Base-by-base conservation (phyloP, 129 eudicot genomes). In the Chrysanthemum seticuspe region DNA sequence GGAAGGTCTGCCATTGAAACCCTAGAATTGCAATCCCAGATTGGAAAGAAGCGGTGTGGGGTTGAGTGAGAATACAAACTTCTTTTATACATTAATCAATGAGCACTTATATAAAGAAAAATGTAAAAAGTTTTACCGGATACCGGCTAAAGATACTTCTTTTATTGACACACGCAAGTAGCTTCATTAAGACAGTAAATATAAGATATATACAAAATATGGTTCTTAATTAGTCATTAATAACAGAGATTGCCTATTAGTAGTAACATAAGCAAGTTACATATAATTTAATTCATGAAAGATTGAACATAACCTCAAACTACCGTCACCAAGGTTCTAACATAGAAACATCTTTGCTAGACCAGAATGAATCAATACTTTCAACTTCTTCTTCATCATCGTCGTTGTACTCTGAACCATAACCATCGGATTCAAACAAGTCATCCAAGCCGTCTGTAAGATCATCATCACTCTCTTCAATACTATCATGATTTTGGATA, bases 251-350 rank as follows among this genome's bases (percentile, higher is more conserved):
- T 18, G 18, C 25, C 27, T 57, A 57, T 58, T 58, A 34, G 1
- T n/a, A 15, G 34, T 57, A 76, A 47, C 12, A 76, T 40, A 65
- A 44, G 56, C 53, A 56, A 34, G 36, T 57, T 57, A 40, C 10
- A 31, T 50, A 49, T 58, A 54, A 76, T 60, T 23, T 21, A 68
- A 54, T 19, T 29, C 53, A 15, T 23, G 34, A 68, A 13, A 10
- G 2, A 36, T 13, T 64, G 44, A 48, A 27, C 61, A 27, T 29
- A 6, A 29, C 53, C 49, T 55, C 31, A 31, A 34, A 47, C 48
- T 27, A 21, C 52, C 65, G 74, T 83, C 85, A 91, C 97, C 97
- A 92, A 34, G 88, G 94, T 57, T 76, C 89, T 68, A 77, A 62
- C 81, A 16, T 57, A 72, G 49, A 64, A 67, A 58, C 64, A 7